Evolutionary conservation across 202 grass and related monocot species (phyloP), one percentile per base, ranked within the genome.

Genomic region (Dendrocalamus latiflorus): DNA sequence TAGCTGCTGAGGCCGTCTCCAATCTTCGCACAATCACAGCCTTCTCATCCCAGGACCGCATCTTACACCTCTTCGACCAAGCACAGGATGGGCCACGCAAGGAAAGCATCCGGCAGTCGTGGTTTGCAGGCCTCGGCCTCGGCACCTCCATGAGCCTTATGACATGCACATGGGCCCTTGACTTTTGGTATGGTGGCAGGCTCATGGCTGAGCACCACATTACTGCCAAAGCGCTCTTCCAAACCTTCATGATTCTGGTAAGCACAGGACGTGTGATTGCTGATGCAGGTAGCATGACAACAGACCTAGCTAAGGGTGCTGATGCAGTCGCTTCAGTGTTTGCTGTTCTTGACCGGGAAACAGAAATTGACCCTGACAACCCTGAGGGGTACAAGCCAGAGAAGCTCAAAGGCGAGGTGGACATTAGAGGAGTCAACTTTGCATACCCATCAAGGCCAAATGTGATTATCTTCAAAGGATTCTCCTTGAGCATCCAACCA

Each of bases 211-310:
- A 89, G 24, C 72, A 85, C 56, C 72, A 90, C 58, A 90, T 98
- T 74, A 89, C 83, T 42, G 28, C 91, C 22, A 91, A 91, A 83
- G 85, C 58, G 17, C 87, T 98, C 75, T 95, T 98, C 75, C 91
- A 98, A 49, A 93, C 86, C 66, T 90, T 95, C 69, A 83, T 95
- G 87, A 93, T 98, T 87, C 82, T 98, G n/a, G 77, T 90, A 53
- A 95, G 87, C 78, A 98, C 96, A 51, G 93, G 93, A 2, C 89
- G 96, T 59, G 96, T 98, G 47, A 95, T 98, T 75, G 96, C 93
- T 42, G 93, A 95, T 68, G 93, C 93, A 49, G 95, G 91, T 68
- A 91, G 88, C 79, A 98, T 95, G 93, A 98, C 95, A 69, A 90
- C 91, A 16, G 96, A 98, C 84, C 90, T 98, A 21, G 96, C 96